Conservation (phyloP, 768 basidiomycete genomes). For the Podaxis mareebaensis region DNA sequence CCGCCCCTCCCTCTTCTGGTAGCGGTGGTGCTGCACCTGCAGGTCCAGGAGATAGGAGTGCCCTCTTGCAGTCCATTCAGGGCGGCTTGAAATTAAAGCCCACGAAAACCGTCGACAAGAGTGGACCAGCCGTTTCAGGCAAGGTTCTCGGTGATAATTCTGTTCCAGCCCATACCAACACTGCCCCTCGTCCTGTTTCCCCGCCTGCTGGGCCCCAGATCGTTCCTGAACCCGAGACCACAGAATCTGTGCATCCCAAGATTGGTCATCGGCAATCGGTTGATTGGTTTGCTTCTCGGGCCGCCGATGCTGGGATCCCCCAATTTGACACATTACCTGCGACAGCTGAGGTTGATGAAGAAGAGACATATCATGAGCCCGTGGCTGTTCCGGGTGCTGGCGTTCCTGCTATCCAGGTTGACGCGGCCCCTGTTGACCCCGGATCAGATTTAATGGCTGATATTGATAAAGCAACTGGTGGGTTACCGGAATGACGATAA, state of each 20-base stretch:
- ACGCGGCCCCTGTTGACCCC: constrained; percentile 42
- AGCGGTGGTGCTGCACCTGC: constrained; percentile 27
- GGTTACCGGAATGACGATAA: constrained; percentile 23
- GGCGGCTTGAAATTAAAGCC: constrained; percentile 70
- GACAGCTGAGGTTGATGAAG: constrained; percentile 63
- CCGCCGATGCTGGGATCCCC: constrained; percentile 60
- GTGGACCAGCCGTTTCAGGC: constrained; percentile 67
- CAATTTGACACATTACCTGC: constrained; percentile 43
- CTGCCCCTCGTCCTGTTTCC: constrained; percentile 42
- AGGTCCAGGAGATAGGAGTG: constrained; percentile 53
- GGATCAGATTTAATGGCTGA: constrained; percentile 63
- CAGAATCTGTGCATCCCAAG: constrained; percentile 22
- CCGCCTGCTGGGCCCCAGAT: constrained; percentile 35
- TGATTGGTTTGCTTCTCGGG: constrained; percentile 89
- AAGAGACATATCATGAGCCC: constrained; percentile 21
- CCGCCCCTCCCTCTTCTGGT: constrained; percentile 29
- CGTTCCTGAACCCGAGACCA: constrained; percentile 29
- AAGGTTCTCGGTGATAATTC: constrained; percentile 74
- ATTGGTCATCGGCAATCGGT: constrained; percentile 72
- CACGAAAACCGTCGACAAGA: constrained; percentile 82
- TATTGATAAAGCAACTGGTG: constrained; percentile 66
- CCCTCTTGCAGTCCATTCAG: constrained; percentile 80
- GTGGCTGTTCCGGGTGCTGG: constrained; percentile 40
- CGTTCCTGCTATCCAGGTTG: constrained; percentile 60
- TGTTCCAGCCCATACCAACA: constrained; percentile 69